Base-by-base conservation (phyloP, 1,284 basidiomycete species). In the Puccinia triticina region DNA sequence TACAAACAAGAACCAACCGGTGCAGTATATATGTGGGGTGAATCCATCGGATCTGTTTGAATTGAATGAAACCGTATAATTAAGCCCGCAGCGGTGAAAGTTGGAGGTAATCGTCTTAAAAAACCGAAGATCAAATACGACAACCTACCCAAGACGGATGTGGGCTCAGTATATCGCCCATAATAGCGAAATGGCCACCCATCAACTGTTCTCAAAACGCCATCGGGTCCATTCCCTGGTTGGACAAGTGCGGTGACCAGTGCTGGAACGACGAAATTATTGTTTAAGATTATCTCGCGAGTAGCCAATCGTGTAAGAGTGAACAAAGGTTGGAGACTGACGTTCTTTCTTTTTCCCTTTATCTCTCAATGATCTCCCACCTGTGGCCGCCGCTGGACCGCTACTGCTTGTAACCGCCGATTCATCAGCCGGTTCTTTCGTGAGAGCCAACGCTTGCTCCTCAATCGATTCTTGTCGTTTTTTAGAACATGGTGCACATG, bases 401-500 rank as follows among this genome's bases (percentile, higher is more conserved):
- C 40, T 48, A 40, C 46, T 64, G 40, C 23, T 64, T 14, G 80
- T 46, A 32, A 32, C 26, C 16, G 48, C 57, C n/a, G 59, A 46
- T 32, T 77, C 57, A 16, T 77, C 75, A 14, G 57, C 32, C 3
- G 75, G 37, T 37, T 48, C 57, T 77, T 77, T 77, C 2, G 75
- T 55, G 23, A 77, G 57, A 40, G 57, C 37, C 57, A 64, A 43
- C n/a, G 40, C 59, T 77, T 77, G 75, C 4, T 82, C 80, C 26
- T 82, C 80, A n/a, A 82, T 75, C 50, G 72, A 50, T 26, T 82
- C 80, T n/a, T 82, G 80, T 43, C 80, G 72, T 50, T 76, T 64
- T 74, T 82, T 82, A 64, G 80, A 82, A 37, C 80, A 82, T 64
- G 80, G 80, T 26, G 80, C 80, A 66, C 80, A 82, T n/a, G 80